Percentiles rank a stretch among this genome's conserved stretches.
Conservation (phyloP, 169 alveolate species). For the Babesia ovata region DNA sequence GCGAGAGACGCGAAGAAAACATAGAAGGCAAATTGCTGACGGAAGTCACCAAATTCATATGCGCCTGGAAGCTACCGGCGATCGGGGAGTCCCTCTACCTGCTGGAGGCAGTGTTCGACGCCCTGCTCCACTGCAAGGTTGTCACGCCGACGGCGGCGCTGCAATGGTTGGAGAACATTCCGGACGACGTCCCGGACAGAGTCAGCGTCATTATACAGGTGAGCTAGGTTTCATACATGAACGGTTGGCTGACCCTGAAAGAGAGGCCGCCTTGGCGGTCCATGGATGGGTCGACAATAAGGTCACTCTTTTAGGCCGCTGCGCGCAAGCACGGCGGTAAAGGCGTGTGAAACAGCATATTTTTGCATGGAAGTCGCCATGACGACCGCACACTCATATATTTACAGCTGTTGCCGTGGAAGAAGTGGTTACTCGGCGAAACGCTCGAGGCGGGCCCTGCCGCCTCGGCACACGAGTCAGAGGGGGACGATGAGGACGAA, state of each 20-base stretch:
- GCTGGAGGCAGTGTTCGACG: conserved; percentile 66
- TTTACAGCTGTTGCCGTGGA: conserved; percentile 61
- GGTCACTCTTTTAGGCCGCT: conserved; percentile 36
- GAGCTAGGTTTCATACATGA: background rate
- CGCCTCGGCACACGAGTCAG: conserved; percentile 39
- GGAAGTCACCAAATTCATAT: conserved; percentile 51
- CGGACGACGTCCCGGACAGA: conserved; percentile 62
- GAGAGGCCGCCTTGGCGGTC: conserved; percentile 30
- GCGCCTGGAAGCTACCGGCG: conserved; percentile 62
- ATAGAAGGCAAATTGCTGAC: conserved; percentile 34
- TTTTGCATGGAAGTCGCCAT: background rate
- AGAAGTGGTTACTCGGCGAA: conserved; percentile 68
- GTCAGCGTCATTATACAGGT: conserved; percentile 65
- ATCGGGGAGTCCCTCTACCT: conserved; percentile 54
- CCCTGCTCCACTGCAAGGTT: conserved; percentile 41
- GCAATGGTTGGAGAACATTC: conserved; percentile 56
- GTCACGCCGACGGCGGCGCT: conserved; percentile 24
- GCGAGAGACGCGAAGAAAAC: conserved; percentile 39
- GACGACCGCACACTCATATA: background rate
- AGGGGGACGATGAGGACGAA: conserved; percentile 40
- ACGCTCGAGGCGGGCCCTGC: background rate
- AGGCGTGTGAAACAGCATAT: conserved; percentile 30
- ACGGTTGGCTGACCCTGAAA: conserved; percentile 17
- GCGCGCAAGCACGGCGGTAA: conserved; percentile 34
- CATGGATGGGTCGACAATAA: conserved; percentile 30